Base-by-base conservation (phyloP, 352 stramenopile species). In the Thraustochytrium sp. region DNA sequence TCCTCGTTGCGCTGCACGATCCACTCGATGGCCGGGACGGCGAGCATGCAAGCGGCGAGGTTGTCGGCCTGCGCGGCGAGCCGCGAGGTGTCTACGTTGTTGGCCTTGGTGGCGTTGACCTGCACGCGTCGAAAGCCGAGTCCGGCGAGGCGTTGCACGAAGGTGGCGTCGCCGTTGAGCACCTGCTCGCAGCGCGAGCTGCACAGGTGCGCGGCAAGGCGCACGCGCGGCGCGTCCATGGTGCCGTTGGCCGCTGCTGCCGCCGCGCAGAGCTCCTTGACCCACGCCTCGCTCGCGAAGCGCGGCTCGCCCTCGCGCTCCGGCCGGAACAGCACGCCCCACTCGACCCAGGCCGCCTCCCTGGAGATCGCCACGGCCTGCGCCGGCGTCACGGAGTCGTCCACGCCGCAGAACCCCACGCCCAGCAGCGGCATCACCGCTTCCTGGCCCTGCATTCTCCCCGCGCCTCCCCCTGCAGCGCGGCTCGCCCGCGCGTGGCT, bases 1-100 rank as follows among this genome's bases (percentile, higher is more conserved):
- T 94, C 90, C 21, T 91, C 86, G 84, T 93, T 93, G 77, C 89
- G 88, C 88, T 94, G 91, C 9, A 94, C 48, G 72, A 94, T 94
- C 82, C 91, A 94, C 65, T 94, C 90, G 16, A 94, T 82, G 9
- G 88, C 54, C 9, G 85, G 85, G 78, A 90, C 86, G 34, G 80
- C 51, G 23, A 4, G 0, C 2, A 90, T 87, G 11, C 88, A 86
- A 11, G 56, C 40, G 23, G 88, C 36, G 65, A 94, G 84, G 23
- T 77, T 86, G 34, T 82, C 85, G n/a, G 86, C 86, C 23, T 87
- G 65, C 21, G 86, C 80, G 34, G 38, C 78, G 9, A 93, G 72
- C 37, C 86, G 75, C 29, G 62, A 63, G 2, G 63, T 37, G 34
- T 76, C 37, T 9, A 86, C 84, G 46, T 31, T 90, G 87, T 94